A percentile compares a stretch with the other conserved stretches of the same genome.
Evolutionary conservation across 306 rosid species (phyloP).

Genomic region (Astragalus glycyphyllos): DNA sequence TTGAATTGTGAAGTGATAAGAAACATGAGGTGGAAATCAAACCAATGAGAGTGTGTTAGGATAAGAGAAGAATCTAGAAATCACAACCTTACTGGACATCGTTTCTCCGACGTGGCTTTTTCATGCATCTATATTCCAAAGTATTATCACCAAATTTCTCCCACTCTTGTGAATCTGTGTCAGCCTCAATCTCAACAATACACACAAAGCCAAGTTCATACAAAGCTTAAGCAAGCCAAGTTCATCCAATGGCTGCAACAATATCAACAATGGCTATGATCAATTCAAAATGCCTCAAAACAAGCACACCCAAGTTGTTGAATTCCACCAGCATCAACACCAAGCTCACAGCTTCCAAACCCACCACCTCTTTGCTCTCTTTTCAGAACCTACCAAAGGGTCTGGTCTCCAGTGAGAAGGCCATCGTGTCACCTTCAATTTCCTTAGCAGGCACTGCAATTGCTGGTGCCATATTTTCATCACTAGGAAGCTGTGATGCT

Average conservation of each 20-base stretch:
- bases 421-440: constrained; percentile 33
- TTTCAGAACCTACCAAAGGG: constrained; percentile 69
- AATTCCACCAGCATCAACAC: constrained; percentile 50
- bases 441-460: constrained; percentile 66
- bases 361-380: constrained; percentile 56
- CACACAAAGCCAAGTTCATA: background rate
- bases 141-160: background rate
- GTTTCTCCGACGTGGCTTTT: constrained; percentile 43
- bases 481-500: constrained; percentile 59
- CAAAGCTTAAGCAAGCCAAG: background rate
- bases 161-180: constrained; percentile 6
- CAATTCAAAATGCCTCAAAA: constrained; percentile 68
- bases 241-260: constrained; percentile 77
- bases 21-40: constrained; percentile 57
- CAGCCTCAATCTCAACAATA: background rate
- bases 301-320: constrained; percentile 45
- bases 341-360: constrained; percentile 49
- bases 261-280: constrained; percentile 81
- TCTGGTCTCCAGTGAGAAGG: background rate
- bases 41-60: constrained; percentile 43
- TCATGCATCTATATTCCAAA: constrained; percentile 43
- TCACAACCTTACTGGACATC: constrained; percentile 57
- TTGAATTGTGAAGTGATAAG: constrained; percentile 52
- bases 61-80: constrained; percentile 78
- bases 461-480: constrained; percentile 78